Evolutionary conservation across 2,329 filamentous ascomycete species (phyloP).

Genomic region (Penicillium sp.): DNA sequence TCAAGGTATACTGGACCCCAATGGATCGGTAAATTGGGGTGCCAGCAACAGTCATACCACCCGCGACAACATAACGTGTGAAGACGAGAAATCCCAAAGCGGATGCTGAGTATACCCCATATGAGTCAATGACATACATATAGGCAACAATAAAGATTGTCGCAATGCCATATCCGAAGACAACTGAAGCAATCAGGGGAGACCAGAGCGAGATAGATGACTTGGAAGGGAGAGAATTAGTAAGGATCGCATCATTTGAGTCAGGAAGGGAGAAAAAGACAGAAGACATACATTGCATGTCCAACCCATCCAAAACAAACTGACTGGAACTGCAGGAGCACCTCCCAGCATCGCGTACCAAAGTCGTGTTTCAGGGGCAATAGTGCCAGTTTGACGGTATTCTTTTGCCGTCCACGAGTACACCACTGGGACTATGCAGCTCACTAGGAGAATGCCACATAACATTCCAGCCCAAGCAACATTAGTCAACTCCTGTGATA

Average conservation of each 20-base stretch:
- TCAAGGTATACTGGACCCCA: constrained; percentile 45
- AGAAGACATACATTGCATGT: constrained; percentile 35
- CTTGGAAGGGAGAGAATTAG: constrained; percentile 6
- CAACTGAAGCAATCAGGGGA: constrained; percentile 51
- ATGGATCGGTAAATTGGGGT: constrained; percentile 43
- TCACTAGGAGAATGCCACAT: constrained; percentile 39
- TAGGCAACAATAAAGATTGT: constrained; percentile 55
- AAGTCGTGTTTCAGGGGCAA: constrained; percentile 55
- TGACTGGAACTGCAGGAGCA: constrained; percentile 54
- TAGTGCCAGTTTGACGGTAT: constrained; percentile 36
- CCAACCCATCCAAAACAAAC: constrained; percentile 64
- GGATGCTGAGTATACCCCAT: constrained; percentile 55
- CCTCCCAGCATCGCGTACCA: constrained; percentile 57
- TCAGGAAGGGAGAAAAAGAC: neutral
- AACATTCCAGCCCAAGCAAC: constrained; percentile 54
- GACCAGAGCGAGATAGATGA: constrained; percentile 54
- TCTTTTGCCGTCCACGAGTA: constrained; percentile 51
- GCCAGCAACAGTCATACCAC: constrained; percentile 38
- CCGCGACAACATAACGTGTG: constrained; percentile 43
- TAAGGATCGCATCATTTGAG: neutral
- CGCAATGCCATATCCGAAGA: constrained; percentile 57
- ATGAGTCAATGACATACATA: constrained; percentile 62
- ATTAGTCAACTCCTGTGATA: constrained; percentile 51
- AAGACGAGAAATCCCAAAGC: constrained; percentile 50
- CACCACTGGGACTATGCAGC: constrained; percentile 49